A percentile compares a stretch with the other conserved stretches of the same genome.
phyloP scores from a whole-genome alignment of 352 stramenopile species.

The Phytopythium kandeliae region DNA sequence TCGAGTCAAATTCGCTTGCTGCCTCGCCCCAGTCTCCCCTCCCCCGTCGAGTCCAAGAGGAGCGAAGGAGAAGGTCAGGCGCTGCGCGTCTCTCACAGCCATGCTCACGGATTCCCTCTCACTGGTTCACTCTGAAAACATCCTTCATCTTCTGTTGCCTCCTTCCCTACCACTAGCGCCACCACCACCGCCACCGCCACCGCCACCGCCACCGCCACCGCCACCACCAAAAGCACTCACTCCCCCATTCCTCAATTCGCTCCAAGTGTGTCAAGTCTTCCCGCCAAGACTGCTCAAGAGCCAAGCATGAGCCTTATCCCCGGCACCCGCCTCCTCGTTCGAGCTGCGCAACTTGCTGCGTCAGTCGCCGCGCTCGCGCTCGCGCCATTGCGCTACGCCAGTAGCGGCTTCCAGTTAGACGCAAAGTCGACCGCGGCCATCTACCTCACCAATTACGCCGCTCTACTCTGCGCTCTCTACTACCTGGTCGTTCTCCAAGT shows the following conservation, averaged over 20 bases:
- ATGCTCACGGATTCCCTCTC: too few species aligned
- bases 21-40: too few species aligned
- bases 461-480: slow-evolving; percentile 16
- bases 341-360: not conserved
- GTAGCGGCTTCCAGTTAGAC: slow-evolving; percentile 7
- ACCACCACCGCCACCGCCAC: not conserved
- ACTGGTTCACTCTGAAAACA: too few species aligned
- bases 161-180: not conserved
- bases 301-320: slow-evolving; percentile 2
- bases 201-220: not conserved
- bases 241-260: slow-evolving; percentile 9
- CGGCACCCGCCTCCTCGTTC: not conserved
- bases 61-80: too few species aligned
- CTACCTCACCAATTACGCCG: slow-evolving; percentile 24
- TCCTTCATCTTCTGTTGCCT: too few species aligned
- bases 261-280: not conserved
- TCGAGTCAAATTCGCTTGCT: too few species aligned
- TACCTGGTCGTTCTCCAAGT: slow-evolving; percentile 13
- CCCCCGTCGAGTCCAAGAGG: too few species aligned
- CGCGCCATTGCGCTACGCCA: slow-evolving; percentile 3
- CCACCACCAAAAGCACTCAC: not conserved
- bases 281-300: not conserved
- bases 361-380: slow-evolving; percentile 6
- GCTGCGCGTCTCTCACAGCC: too few species aligned
- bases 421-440: slow-evolving; percentile 9